Base-by-base conservation (phyloP, 2,329 filamentous ascomycete genomes). In the Domatiomyces globalis region DNA sequence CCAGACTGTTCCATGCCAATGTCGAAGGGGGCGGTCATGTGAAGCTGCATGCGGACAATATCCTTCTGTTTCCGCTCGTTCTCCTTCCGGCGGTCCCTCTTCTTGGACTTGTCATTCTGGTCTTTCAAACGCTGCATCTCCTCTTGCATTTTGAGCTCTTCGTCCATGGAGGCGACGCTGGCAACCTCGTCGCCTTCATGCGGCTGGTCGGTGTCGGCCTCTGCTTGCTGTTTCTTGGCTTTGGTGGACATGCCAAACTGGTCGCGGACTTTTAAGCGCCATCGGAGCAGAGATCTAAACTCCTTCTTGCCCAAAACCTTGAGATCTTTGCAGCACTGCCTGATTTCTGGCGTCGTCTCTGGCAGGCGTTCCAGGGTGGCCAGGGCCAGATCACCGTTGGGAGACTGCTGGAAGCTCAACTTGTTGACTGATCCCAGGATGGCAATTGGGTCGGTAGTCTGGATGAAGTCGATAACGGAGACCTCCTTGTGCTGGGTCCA, bases 11-110 rank as follows among this genome's bases (percentile, higher is more conserved):
- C 92, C 71, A 94, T 79, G 62, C 92, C 92, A 56, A 98, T 95
- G 58, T 98, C 92, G 75, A 87, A 92, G 6, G 92, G 92, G 0
- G 88, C 85, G 1, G 83, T 84, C 92, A 98, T 98, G 70, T 95
- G 84, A 73, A 98, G 81, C 68, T 98, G 92, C 84, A 98, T 84
- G 33, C 92, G 82, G n/a, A 94, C 76, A 54, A 96, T 87, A 58
- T 96, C 92, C 60, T 86, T 92, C 60, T 92, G 86, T 69, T 94
- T 96, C 67, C 81, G 81, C 67, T 98, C 92, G 58, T 98, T 98
- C 54, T 94, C 88, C 61, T 78, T 85, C 58, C 89, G 78, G 59
- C 84, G 80, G 62, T 94, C 85, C 61, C 87, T 84, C 71, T 88
- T 94, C 68, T 82, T 90, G 60, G 82, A 81, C 19, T 83, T 67